Conservation (phyloP, 1,284 basidiomycete genomes). For the Fistulina hepatica region DNA sequence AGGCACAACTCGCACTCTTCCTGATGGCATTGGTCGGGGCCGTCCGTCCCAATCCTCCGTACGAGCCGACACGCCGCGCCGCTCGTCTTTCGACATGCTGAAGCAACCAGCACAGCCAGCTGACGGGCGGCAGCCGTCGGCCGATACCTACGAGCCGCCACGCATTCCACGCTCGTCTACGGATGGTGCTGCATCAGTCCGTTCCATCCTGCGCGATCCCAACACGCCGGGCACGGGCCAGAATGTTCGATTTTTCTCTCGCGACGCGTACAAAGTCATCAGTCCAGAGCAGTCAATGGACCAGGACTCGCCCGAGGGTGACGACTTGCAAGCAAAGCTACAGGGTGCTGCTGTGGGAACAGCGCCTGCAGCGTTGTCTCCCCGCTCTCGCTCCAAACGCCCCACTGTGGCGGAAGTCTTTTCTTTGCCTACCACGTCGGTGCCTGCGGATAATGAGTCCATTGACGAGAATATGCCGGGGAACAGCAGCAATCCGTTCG, state of each 20-base stretch:
- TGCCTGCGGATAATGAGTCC: conserved; percentile 19
- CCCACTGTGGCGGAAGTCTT: conserved; percentile 34
- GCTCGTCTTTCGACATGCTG: conserved; percentile 12
- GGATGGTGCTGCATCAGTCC: conserved; percentile 24
- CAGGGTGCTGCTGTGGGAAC: conserved; percentile 20
- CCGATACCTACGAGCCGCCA: conserved; percentile 1
- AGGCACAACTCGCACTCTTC: too few species aligned
- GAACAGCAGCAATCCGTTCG: conserved; percentile 36
- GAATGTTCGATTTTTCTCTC: conserved; percentile 65
- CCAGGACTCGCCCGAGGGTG: conserved; percentile 15
- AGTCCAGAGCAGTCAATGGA: conserved; percentile 50
- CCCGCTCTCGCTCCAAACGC: conserved; percentile 24
- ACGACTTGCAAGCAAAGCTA: conserved; percentile 29
- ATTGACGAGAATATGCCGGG: neutral
- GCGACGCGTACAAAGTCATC: conserved; percentile 50
- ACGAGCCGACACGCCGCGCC: conserved; percentile 5
- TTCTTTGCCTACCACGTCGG: too few species aligned
- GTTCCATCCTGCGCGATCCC: conserved; percentile 58
- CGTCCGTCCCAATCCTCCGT: neutral
- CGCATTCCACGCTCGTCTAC: conserved; percentile 8
- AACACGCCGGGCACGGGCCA: conserved; percentile 65
- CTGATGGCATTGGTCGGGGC: neutral
- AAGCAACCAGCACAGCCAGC: conserved; percentile 3
- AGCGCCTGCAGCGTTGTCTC: conserved; percentile 17
- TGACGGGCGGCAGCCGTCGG: conserved; percentile 9